Conservation (phyloP, 2,329 filamentous ascomycete genomes). For the Aphanocladium album region DNA sequence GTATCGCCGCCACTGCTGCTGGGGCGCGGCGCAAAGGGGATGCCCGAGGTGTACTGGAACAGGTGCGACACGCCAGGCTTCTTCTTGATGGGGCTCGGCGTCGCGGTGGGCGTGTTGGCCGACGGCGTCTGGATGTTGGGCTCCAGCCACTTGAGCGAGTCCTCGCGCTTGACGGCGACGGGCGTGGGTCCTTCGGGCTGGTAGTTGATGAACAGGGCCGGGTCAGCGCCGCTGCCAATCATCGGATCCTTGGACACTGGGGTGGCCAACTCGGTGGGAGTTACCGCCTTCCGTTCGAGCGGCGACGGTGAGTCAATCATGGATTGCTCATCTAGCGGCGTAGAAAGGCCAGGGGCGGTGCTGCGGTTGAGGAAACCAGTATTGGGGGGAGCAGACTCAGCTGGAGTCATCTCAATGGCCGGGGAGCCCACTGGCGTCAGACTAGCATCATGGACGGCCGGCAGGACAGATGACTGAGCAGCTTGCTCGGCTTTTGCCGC, state of each 20-base stretch:
- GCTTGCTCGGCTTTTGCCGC: neutral
- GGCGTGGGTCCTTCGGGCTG: conserved; percentile 50
- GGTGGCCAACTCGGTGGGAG: neutral
- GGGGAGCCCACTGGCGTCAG: neutral
- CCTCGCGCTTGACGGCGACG: conserved; percentile 30
- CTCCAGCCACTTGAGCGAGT: conserved; percentile 47
- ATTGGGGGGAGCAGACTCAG: conserved; percentile 17
- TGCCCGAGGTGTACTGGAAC: conserved; percentile 38
- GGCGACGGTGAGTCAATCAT: conserved; percentile 7
- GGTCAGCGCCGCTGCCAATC: conserved; percentile 15
- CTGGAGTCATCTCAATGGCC: conserved; percentile 8
- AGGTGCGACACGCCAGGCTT: conserved; percentile 19
- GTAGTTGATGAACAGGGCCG: conserved; percentile 48
- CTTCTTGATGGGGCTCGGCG: conserved; percentile 33
- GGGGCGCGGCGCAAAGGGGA: conserved; percentile 40
- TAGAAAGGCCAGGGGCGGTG: conserved; percentile 22
- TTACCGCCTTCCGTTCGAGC: neutral
- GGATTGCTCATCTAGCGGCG: conserved; percentile 3
- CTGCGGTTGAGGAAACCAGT: conserved; percentile 20
- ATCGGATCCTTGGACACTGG: conserved; percentile 4
- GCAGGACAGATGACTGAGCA: neutral
- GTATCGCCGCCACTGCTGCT: neutral
- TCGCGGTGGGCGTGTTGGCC: conserved; percentile 26
- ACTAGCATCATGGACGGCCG: neutral
- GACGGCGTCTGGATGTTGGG: conserved; percentile 39